phyloP scores from a whole-genome alignment of 148 eudicot species.

The Rhododendron ovatum region DNA sequence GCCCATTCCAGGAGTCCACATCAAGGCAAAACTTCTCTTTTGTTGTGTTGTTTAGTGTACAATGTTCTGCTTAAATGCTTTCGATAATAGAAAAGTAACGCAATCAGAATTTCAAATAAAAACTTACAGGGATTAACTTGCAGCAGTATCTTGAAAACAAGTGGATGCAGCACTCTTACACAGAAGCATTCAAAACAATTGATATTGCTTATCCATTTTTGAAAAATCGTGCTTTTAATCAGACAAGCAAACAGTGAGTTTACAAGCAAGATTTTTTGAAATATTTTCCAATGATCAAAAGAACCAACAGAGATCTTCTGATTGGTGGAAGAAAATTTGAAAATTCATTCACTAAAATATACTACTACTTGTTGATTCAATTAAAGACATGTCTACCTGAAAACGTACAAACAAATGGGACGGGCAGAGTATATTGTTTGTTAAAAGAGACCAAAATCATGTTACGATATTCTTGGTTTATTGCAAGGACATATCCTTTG shows the following conservation, averaged over 20 bases:
- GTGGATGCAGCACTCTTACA: background rate
- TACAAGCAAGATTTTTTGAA: background rate
- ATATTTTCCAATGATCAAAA: background rate
- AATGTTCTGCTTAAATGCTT: background rate
- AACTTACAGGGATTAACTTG: background rate
- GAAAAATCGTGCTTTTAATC: background rate
- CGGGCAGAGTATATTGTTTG: background rate
- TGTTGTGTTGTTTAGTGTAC: background rate
- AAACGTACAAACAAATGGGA: background rate
- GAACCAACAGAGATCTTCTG: background rate
- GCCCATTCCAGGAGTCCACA: background rate
- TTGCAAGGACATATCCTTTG: background rate
- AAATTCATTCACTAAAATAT: background rate
- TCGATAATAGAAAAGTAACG: background rate
- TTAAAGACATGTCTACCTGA: background rate
- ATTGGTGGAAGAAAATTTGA: background rate
- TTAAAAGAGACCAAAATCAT: background rate
- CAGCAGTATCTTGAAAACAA: background rate
- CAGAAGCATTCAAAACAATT: background rate
- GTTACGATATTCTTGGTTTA: background rate
- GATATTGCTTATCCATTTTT: background rate
- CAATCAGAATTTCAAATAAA: background rate
- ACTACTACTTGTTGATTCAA: background rate
- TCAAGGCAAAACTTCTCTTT: background rate
- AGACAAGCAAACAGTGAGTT: background rate